Evolutionary conservation across 129 eudicot genomes (phyloP).

Genomic region (Tagetes erecta): DNA sequence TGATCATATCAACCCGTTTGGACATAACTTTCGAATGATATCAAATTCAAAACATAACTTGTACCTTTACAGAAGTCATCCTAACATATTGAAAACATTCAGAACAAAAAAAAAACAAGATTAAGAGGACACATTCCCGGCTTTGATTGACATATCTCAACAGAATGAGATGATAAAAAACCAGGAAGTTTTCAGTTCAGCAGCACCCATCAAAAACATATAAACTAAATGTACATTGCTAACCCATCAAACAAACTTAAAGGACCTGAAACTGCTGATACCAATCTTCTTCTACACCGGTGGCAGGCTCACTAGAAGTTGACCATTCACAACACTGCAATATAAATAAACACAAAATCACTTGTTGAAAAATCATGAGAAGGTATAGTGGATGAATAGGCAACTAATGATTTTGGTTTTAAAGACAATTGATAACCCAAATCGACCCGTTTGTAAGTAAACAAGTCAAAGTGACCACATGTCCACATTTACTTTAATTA

Average conservation of each 20-base stretch:
- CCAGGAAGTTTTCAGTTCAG: conserved; percentile 16
- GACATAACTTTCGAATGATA: conserved; percentile 5
- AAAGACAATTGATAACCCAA: not conserved
- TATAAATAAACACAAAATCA: not conserved
- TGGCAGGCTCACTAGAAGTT: conserved; percentile 63
- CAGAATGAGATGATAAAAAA: conserved; percentile 5
- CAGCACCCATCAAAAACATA: conserved; percentile 26
- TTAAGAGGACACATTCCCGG: conserved; percentile 22
- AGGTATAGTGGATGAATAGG: not conserved
- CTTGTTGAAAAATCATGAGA: not conserved
- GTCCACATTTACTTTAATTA: conserved; percentile 1
- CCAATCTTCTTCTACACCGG: conserved; percentile 42
- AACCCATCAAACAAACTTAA: conserved; percentile 11
- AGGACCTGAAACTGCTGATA: conserved; percentile 15
- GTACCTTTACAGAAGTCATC: conserved; percentile 29
- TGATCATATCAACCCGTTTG: too few relatives aligned
- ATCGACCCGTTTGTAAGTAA: not conserved
- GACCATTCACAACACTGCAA: conserved; percentile 69
- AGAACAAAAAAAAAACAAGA: conserved; percentile 23
- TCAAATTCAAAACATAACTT: conserved; percentile 30
- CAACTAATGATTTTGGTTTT: not conserved
- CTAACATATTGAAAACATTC: conserved; percentile 24
- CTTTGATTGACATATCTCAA: conserved; percentile 14
- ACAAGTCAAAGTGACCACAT: not conserved
- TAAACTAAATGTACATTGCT: conserved; percentile 34